phyloP scores from a whole-genome alignment of 2,329 filamentous ascomycete genomes.

The Talaromyces sp. region DNA sequence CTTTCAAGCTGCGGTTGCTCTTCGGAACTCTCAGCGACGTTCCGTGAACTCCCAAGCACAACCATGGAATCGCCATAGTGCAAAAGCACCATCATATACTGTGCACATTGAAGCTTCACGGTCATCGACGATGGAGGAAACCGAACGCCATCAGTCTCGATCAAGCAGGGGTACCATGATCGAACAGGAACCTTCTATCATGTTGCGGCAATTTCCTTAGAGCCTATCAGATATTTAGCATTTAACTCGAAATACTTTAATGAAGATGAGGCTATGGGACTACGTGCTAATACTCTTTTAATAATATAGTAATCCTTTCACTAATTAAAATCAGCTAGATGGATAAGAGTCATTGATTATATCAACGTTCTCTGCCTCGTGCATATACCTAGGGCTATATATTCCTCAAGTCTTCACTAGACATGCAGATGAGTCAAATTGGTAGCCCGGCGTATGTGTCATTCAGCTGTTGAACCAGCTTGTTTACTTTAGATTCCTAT shows the following conservation, averaged over 20 bases:
- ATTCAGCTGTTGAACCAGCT: background rate
- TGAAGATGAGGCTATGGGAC: background rate
- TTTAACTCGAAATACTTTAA: background rate
- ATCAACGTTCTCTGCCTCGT: background rate
- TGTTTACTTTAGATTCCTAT: background rate
- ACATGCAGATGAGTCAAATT: background rate
- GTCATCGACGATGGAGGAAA: background rate
- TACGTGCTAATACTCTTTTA: background rate
- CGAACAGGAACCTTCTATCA: slow-evolving; percentile 4
- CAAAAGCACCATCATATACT: background rate
- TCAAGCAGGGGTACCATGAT: background rate
- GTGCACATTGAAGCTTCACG: slow-evolving; percentile 2
- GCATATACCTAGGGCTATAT: background rate
- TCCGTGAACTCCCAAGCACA: slow-evolving; percentile 1
- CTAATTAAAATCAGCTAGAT: background rate
- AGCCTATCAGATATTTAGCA: background rate
- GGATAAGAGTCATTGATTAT: background rate
- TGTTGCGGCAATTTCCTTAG: slow-evolving; percentile 7
- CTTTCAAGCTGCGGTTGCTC: slow-evolving; percentile 36
- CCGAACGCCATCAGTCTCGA: background rate
- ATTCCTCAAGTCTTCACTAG: background rate
- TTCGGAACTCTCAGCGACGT: slow-evolving; percentile 4
- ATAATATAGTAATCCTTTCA: background rate
- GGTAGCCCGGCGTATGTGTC: background rate
- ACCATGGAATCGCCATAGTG: slow-evolving; percentile 1